Base-by-base conservation (phyloP, 192 early-diverging fungal genomes). In the Haplosporangium gracile region DNA sequence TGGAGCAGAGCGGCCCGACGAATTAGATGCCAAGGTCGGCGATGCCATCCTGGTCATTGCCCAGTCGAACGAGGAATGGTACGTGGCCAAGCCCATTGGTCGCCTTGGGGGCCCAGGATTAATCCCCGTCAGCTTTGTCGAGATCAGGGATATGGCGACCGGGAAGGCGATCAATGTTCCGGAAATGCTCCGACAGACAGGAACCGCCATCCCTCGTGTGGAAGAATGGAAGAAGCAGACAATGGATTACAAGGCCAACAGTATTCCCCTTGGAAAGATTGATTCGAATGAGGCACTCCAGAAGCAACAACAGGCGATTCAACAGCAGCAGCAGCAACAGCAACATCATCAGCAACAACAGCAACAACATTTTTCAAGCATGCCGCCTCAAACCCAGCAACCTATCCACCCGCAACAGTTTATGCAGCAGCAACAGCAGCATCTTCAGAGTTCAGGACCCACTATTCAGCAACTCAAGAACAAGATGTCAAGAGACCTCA, bases 41-140 rank as follows among this genome's bases (percentile, higher is more conserved):
- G 95, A 96, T 76, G 91, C 93, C 29, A 92, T 96, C 75, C 89
- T 95, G 24, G 91, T 96, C 68, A 94, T 96, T 87, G 95, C 95
- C 26, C 93, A 96, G 74, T 94, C 93, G 57, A 95, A 94, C 69
- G 90, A 90, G 16, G 95, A 96, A 86, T 96, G 95, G 95, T 92
- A 94, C 82, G 94, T 96, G 39, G 95, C 93, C 40, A 95, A 94
- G 85, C 93, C 93, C 38, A 92, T 93, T 47, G 88, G 88, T 45
- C 88, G 93, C 43, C 88, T 92, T 18, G 92, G 92, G 36, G 92
- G 91, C 2, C 93, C 95, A 51, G 95, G 95, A 20, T 87, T 96
- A 68, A 95, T 96, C 79, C 95, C 95, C 15, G 92, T 95, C 9
- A 90, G 93, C 40, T 96, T 94, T 93, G 89, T 96, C 34, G 92